phyloP scores from a whole-genome alignment of 2,329 filamentous ascomycete genomes.

The Ophiostoma pallidulum region DNA sequence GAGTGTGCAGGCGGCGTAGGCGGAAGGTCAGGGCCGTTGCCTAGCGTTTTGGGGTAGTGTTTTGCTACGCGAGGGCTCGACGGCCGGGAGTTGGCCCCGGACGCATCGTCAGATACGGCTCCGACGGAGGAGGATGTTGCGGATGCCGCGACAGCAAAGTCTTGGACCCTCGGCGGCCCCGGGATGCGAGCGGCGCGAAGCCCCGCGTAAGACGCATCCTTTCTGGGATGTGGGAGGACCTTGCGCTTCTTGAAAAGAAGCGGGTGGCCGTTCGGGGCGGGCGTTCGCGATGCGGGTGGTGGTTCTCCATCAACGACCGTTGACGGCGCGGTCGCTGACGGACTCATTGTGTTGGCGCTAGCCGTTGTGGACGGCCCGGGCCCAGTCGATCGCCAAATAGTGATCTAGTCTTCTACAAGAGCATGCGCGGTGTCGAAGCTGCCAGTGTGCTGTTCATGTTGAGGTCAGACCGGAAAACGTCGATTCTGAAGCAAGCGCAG shows the following conservation, averaged over 20 bases:
- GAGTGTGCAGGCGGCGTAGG: slow-evolving; percentile 56
- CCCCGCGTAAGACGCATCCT: slow-evolving; percentile 17
- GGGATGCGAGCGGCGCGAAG: slow-evolving; percentile 9
- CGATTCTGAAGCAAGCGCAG: too few relatives aligned
- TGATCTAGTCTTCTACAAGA: neutral
- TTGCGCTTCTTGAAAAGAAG: slow-evolving; percentile 30
- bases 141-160: slow-evolving; percentile 13
- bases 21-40: slow-evolving; percentile 41
- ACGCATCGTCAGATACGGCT: slow-evolving; percentile 13
- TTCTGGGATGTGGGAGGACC: slow-evolving; percentile 29
- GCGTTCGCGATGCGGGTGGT: neutral
- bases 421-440: neutral
- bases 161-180: slow-evolving; percentile 15
- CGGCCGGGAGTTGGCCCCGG: slow-evolving; percentile 24
- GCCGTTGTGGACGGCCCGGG: slow-evolving; percentile 9
- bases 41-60: slow-evolving; percentile 33
- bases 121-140: slow-evolving; percentile 20
- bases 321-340: neutral
- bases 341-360: slow-evolving; percentile 11
- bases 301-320: neutral
- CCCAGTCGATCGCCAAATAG: slow-evolving; percentile 6
- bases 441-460: slow-evolving; percentile 10
- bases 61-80: slow-evolving; percentile 32
- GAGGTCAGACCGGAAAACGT: neutral
- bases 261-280: slow-evolving; percentile 10